Evolutionary conservation across 2,329 filamentous ascomycete species (phyloP), one percentile per base, ranked within the genome.

Genomic region (Emericellopsis cladophorae): DNA sequence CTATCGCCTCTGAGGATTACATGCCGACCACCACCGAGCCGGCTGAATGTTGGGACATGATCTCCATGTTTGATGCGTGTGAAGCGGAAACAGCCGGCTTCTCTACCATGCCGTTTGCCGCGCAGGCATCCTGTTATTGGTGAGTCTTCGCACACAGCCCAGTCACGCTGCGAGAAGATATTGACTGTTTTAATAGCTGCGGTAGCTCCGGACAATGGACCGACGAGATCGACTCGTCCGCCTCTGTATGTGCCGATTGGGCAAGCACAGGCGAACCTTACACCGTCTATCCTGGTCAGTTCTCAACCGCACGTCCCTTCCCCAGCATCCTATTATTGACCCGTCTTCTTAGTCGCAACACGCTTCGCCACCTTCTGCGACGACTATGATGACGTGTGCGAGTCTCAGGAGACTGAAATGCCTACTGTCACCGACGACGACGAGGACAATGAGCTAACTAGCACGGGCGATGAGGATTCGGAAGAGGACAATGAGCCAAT

Each of bases 61-160:
- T 53, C 14, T 44, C 37, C 22, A 39, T 57, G 37, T 57, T 49
- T 39, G 40, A 41, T 16, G 53, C 53, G 2, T 59, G 56, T 43
- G 48, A 46, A 32, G 42, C 33, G 9, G 40, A 48, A 31, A 49
- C 52, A 18, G 41, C 41, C 5, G 46, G 47, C 16, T 59, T 59
- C 44, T 46, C 48, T n/a, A 33, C 45, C 5, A 41, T 55, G 18
- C 50, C 50, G 18, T 49, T 40, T 41, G 45, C 37, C 16, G 47
- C 53, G 24, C 56, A 59, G 37, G 56, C 57, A 15, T 45, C 49
- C 15, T 59, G 57, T 49, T 58, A 55, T 47, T 59, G 57, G 57
- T 59, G 39, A 44, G 55, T 44, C 5, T 6, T 14, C 15, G 12
- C 5, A n/a, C 12, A 6, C 7, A 15, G 9, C 18, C 31, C 21